phyloP scores from a whole-genome alignment of 2,329 filamentous ascomycete genomes.

The Penicillium hesseltinei region DNA sequence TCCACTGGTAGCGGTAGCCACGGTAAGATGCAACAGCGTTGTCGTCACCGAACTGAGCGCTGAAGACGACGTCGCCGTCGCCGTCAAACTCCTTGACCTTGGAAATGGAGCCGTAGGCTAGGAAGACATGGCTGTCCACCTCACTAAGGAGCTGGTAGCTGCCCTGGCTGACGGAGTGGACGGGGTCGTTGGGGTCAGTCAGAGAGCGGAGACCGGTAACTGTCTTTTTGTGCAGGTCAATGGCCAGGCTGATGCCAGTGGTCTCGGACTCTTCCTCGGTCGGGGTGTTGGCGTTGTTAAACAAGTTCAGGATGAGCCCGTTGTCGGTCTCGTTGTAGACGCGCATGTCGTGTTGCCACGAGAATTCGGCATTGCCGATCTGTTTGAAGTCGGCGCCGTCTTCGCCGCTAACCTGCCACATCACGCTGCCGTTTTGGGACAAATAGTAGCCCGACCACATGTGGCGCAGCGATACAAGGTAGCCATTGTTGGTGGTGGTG shows the following conservation, averaged over 20 bases:
- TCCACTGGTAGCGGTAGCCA: constrained; percentile 22
- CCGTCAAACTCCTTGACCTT: constrained; percentile 33
- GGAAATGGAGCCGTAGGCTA: constrained; percentile 34
- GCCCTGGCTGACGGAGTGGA: too few species aligned
- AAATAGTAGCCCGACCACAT: too few species aligned
- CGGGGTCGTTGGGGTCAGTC: too few species aligned
- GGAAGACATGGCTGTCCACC: constrained; percentile 18
- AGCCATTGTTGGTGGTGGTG: too few species aligned
- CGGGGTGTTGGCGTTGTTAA: constrained; percentile 28
- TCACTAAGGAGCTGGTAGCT: too few species aligned
- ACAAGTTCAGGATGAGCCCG: constrained; percentile 29
- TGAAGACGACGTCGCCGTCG: constrained; percentile 28
- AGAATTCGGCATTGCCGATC: constrained; percentile 18
- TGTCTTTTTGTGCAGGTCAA: constrained; percentile 19
- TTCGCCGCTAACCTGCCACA: too few species aligned
- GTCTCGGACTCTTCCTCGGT: constrained; percentile 14
- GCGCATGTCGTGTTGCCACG: constrained; percentile 35
- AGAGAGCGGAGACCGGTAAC: background rate
- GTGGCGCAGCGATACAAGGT: too few species aligned
- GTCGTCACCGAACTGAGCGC: constrained; percentile 30
- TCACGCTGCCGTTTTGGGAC: too few species aligned
- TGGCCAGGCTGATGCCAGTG: constrained; percentile 23
- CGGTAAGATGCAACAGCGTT: constrained; percentile 33
- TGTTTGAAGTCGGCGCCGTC: background rate
- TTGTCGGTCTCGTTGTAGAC: constrained; percentile 22